Evolutionary conservation across 345 rosid species (phyloP).

Genomic region (Bretschneidera sinensis): DNA sequence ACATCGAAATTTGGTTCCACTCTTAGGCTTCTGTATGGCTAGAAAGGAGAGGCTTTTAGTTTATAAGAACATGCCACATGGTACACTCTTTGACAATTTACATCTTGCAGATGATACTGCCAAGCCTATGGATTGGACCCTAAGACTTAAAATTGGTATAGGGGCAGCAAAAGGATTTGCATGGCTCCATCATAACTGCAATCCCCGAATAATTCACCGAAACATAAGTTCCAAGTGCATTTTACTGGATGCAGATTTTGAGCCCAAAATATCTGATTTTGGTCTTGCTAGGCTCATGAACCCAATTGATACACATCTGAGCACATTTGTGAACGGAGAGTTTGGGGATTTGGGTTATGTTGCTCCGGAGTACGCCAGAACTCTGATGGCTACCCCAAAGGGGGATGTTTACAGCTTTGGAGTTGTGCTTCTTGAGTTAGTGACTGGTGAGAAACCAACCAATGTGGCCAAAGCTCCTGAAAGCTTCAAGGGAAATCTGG

Average conservation of each 20-base stretch:
- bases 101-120: slow-evolving; percentile 38
- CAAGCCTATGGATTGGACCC: slow-evolving; percentile 74
- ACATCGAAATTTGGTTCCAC: slow-evolving; percentile 81
- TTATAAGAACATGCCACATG: slow-evolving; percentile 71
- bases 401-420: slow-evolving; percentile 98
- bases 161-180: slow-evolving; percentile 86
- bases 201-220: slow-evolving; percentile 90
- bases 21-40: slow-evolving; percentile 74
- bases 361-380: slow-evolving; percentile 85
- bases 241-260: slow-evolving; percentile 66
- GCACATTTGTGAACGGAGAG: slow-evolving; percentile 96
- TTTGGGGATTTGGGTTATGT: slow-evolving; percentile 95
- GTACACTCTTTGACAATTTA: slow-evolving; percentile 57
- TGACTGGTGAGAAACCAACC: slow-evolving; percentile 82
- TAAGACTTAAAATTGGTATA: slow-evolving; percentile 78
- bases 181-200: slow-evolving; percentile 95
- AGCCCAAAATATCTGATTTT: slow-evolving; percentile 90
- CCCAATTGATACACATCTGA: slow-evolving; percentile 87
- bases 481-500: slow-evolving; percentile 79
- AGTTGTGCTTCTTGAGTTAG: slow-evolving; percentile 87
- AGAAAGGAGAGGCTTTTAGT: slow-evolving; percentile 72
- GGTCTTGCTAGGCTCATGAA: slow-evolving; percentile 98
- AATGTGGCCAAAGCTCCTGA: slow-evolving; percentile 57
- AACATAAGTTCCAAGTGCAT: slow-evolving; percentile 94
- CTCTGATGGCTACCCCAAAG: slow-evolving; percentile 85